Base-by-base conservation (phyloP, 495 filamentous ascomycete genomes). In the Chaetomium tenue region DNA sequence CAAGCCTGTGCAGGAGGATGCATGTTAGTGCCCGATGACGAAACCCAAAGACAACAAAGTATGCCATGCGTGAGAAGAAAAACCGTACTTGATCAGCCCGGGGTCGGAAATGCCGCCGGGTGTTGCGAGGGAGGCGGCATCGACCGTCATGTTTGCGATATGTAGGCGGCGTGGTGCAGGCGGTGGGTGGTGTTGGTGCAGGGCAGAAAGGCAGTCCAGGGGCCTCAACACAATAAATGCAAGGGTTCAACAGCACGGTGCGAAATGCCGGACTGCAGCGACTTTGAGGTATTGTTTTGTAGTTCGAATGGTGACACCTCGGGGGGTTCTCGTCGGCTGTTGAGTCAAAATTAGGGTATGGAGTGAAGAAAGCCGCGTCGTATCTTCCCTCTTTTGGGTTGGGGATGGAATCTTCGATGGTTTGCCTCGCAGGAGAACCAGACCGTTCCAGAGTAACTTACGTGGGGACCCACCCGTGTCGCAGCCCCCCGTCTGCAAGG, bases 1-100 rank as follows among this genome's bases (percentile, higher is more conserved):
- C 94, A 66, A 98, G 88, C 70, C 94, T 97, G 76, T 57, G 67
- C 63, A 61, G 63, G 65, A 56, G 64, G 64, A 56, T 63, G 62
- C 59, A 62, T 65, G 70, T 67, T 55, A 71, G 74, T 70, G 61
- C 68, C 68, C 64, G 61, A 68, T 54, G 65, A n/a, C 25, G 26
- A 44, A 25, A 22, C 58, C 52, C 37, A 40, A 57, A 50, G 44
- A 54, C 33, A n/a, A 42, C 40, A 37, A n/a, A 50, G 46, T n/a
- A 37, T n/a, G 44, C 8, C 22, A 12, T 26, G 58, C 42, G 20
- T 42, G 44, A 44, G 16, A 47, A 44, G 16, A 47, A 44, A 40
- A 51, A 56, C 22, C 69, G 61, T 74, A 85, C 83, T 83, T 84
- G 75, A 86, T 86, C 64, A 86, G 81, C 51, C 81, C 79, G 58